Base-by-base conservation (phyloP, 2,329 filamentous ascomycete species). In the Fusarium cyanostomum region DNA sequence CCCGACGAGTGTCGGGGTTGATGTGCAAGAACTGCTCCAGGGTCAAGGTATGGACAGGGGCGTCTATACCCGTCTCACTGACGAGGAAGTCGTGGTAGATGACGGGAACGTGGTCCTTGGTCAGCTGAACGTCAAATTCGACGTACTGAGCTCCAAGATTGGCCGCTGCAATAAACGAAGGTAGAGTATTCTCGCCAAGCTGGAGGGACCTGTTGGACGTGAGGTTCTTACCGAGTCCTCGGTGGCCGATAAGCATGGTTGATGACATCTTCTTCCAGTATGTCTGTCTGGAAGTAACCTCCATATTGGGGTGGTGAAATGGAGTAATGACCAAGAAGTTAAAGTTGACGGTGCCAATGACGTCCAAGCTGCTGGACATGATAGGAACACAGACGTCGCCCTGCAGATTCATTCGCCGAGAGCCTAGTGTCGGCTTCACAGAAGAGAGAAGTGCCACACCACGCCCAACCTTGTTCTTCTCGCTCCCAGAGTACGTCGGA, bases 41-140 rank as follows among this genome's bases (percentile, higher is more conserved):
- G 0, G 95, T 99, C 64, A 99, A 81, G 0, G 92, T 96, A 74
- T 99, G 95, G 2, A 99, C 94, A 0, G 95, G 95, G 0, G 95
- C 95, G 73, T 99, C 95, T 51, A 97, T 95, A 9, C 96, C 95
- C 0, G 95, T 98, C 78, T 99, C 95, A 73, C 93, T 97, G 74
- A 99, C 95, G 12, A 98, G 83, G 72, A 99, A 99, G 76, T 99
- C 95, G 74, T 99, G 95, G 74, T 99, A 99, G 71, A 99, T 97
- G 65, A 99, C 94, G 0, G 95, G 95, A 2, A 99, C 93, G 71
- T 96, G 93, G 73, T 99, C 95, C 73, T 99, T 99, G n/a, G 95
- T 99, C 34, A 99, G 82, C 74, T 99, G 95, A 1, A 99, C 95
- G 74, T 99, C 95, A 71, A 91, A 89, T 68, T 89, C 87, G 42